Conservation (phyloP, 768 basidiomycete species). For the Chalciporus pseudorubinellus region DNA sequence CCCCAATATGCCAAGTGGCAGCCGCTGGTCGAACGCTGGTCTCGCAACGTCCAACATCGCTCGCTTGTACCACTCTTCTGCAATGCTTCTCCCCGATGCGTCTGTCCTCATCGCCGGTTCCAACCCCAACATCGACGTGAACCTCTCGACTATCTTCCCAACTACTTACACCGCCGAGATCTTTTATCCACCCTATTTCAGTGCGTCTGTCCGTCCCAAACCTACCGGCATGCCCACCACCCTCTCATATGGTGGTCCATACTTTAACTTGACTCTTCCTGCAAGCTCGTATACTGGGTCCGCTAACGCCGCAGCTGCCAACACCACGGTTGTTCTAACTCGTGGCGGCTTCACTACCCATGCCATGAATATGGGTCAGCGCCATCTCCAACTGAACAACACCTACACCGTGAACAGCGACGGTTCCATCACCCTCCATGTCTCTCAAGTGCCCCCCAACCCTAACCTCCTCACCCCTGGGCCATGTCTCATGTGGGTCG, state of each 20-base stretch:
- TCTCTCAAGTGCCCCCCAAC: constrained; percentile 80
- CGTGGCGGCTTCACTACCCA: constrained; percentile 86
- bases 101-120: constrained; percentile 89
- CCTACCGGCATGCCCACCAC: constrained; percentile 70
- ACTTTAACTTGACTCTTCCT: constrained; percentile 76
- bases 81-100: constrained; percentile 82
- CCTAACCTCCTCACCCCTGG: constrained; percentile 88
- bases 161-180: constrained; percentile 82
- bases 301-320: constrained; percentile 69
- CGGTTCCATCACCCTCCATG: constrained; percentile 76
- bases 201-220: constrained; percentile 60
- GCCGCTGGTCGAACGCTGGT: constrained; percentile 71
- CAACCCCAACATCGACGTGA: constrained; percentile 91
- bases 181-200: constrained; percentile 92
- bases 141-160: constrained; percentile 58
- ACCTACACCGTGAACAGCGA: constrained; percentile 80
- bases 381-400: constrained; percentile 79
- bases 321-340: constrained; percentile 74
- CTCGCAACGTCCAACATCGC: constrained; percentile 63
- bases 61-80: constrained; percentile 90
- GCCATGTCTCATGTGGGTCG: constrained; percentile 81
- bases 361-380: constrained; percentile 88
- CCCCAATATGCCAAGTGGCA: constrained; percentile 67
- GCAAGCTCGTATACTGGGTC: constrained; percentile 60
- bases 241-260: constrained; percentile 78